Evolutionary conservation across 108 stramenopile genomes (phyloP), one percentile per base, ranked within the genome.

Genomic region (Cyclotella baltica): DNA sequence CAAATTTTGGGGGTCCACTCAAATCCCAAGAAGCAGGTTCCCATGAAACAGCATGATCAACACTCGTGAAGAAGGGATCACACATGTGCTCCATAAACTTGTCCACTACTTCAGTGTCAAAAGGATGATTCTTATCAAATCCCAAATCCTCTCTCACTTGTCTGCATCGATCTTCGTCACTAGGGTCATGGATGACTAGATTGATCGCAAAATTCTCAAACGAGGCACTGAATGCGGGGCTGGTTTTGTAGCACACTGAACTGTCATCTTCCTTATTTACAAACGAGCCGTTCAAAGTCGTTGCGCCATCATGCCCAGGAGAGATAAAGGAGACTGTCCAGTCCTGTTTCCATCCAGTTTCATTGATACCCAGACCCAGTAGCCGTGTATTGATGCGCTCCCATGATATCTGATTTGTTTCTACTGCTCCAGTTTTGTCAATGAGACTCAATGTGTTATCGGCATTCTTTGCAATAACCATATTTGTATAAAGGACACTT

Each of bases 91-190:
- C 11, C 15, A 48, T n/a, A 40, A 67, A 67, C 3, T 67, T 40
- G 1, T 67, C 43, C n/a, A 40, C 28, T 27, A 67, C 67, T 48
- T 67, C 67, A 27, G 67, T 67, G 22, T 67, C 67, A 51, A 67
- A 67, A 23, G 67, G 38, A 48, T 47, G 46, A 29, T 67, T 11
- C 1, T 50, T 47, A 28, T 67, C 67, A 51, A 67, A 67, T 3
- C 67, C 67, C 4, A 67, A 25, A n/a, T 30, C 46, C 22, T 31
- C 38, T 19, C 67, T 1, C 19, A 51, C 67, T 4, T 67, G 20
- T 10, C 46, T 22, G 22, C 67, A 67, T 48, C 29, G 46, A 23
- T 48, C 67, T 25, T 67, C 67, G 15, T 67, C 46, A 2, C 23
- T 28, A 34, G 67, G 28, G 48, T 67, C 67, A 4, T 9, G 15